A percentile compares a stretch with the other conserved stretches of the same genome.
phyloP scores from a whole-genome alignment of 2,329 filamentous ascomycete genomes.

The Arthrobotrys conoides region DNA sequence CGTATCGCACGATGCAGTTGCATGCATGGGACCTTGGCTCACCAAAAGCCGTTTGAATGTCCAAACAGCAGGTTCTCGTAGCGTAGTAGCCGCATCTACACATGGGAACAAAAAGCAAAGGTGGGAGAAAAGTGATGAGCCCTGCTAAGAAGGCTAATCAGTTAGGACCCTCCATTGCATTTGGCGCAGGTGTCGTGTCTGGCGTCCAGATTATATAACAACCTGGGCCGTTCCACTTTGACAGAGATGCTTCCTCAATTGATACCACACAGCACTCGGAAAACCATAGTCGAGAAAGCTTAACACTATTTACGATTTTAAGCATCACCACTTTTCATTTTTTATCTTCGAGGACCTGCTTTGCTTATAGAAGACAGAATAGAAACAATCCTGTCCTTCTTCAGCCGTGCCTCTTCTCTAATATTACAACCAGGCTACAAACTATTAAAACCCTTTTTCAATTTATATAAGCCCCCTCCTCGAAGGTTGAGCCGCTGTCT shows the following conservation, averaged over 20 bases:
- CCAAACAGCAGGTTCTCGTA: slow-evolving; percentile 12
- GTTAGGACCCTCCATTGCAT: slow-evolving; percentile 39
- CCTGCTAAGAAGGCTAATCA: slow-evolving; percentile 50
- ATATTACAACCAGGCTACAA: slow-evolving; percentile 16
- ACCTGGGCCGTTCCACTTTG: slow-evolving; percentile 54
- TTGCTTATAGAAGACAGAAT: neutral
- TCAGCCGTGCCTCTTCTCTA: neutral
- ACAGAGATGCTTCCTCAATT: slow-evolving; percentile 37
- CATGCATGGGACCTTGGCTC: slow-evolving; percentile 34
- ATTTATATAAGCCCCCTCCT: neutral
- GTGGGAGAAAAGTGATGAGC: slow-evolving; percentile 39
- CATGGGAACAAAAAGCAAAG: slow-evolving; percentile 53
- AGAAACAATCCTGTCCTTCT: neutral
- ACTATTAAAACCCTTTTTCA: neutral
- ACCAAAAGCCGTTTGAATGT: slow-evolving; percentile 38
- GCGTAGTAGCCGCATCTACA: slow-evolving; percentile 45
- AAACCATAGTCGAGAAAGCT: slow-evolving; percentile 11
- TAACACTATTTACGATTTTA: neutral
- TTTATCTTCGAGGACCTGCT: neutral
- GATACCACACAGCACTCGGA: slow-evolving; percentile 34
- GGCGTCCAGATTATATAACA: slow-evolving; percentile 58
- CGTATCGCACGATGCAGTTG: slow-evolving; percentile 31
- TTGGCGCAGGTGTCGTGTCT: slow-evolving; percentile 37
- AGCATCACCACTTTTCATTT: neutral
- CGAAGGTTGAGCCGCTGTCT: neutral